Evolutionary conservation across 1,284 basidiomycete genomes (phyloP).

Genomic region (Ceratobasidium sp.): DNA sequence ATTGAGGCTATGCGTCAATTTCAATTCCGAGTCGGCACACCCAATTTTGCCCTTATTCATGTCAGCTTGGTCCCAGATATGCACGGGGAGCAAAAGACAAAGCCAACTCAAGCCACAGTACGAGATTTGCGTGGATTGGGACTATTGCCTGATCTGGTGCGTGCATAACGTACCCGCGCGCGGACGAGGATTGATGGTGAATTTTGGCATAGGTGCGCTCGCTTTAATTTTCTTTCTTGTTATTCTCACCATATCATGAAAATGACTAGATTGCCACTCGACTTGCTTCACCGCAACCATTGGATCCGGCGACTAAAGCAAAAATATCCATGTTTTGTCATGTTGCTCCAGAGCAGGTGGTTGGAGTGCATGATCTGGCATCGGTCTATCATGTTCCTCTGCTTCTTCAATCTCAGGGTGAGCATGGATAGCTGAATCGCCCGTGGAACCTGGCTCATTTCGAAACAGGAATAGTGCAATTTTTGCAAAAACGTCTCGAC

Average conservation of each 20-base stretch:
- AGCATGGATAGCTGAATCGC: not conserved
- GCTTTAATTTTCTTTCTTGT: not conserved
- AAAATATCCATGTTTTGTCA: slow-evolving; percentile 99
- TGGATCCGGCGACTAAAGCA: slow-evolving; percentile 85
- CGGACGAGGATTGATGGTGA: not conserved
- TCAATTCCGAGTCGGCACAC: slow-evolving; percentile 96
- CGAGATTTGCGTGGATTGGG: slow-evolving; percentile 94
- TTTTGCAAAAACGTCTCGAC: slow-evolving; percentile 82
- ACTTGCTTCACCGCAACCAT: slow-evolving; percentile 70
- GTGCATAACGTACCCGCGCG: slow-evolving; percentile 47
- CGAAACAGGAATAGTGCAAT: slow-evolving; percentile 72
- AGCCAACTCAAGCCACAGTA: slow-evolving; percentile 97
- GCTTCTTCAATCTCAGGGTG: slow-evolving; percentile 84
- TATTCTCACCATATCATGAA: not conserved
- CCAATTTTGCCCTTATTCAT: slow-evolving; percentile 97
- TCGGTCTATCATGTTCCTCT: slow-evolving; percentile 99
- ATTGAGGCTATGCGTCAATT: slow-evolving; percentile 99
- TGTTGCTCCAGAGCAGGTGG: slow-evolving; percentile 90
- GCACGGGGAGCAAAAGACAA: slow-evolving; percentile 99
- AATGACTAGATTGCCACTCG: slow-evolving; percentile 97
- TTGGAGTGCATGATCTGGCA: slow-evolving; percentile 95
- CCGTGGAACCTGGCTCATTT: not conserved
- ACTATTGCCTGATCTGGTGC: slow-evolving; percentile 88
- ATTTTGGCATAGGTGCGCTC: slow-evolving; percentile 4
- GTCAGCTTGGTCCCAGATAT: slow-evolving; percentile 98